Evolutionary conservation across 2,329 filamentous ascomycete species (phyloP), one percentile per base, ranked within the genome.

Genomic region (Colletotrichum musae): DNA sequence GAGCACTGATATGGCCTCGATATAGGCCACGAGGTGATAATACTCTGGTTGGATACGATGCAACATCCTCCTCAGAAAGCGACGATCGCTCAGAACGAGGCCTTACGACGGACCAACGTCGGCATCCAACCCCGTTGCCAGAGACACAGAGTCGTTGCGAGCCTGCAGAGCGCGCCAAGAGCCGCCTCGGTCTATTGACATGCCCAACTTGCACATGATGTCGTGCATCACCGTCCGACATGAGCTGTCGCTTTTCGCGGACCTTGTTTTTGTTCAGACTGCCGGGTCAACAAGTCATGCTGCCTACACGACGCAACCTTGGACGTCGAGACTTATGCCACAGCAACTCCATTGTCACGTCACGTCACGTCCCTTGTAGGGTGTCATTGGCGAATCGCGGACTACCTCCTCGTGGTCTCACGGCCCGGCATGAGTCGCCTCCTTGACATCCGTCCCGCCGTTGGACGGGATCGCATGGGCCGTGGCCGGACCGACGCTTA

Each of bases 101-200:
- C 41, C 59, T 58, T 21, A 32, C 39, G 4, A 41, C 60, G 65
- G 48, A 21, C 28, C 60, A 54, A 65, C 26, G 21, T 59, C 54
- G 54, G 53, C 21, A 43, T 68, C 18, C 39, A 51, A 52, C 52
- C 12, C 13, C 32, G 60, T 64, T 65, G 54, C 54, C 21, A 26
- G 45, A 47, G 45, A 32, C 26, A 53, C 36, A 18, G 36, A 47
- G 24, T 24, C 28, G 26, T 15, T 26, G 24, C 43, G 24, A 26
- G 1, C 21, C 39, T 3, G 32, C 32, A 10, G 32, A 9, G 32
- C 7, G 3, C 9, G 32, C 32, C 32, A 45, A 43, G 45, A 32
- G 51, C 51, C 15, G 45, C 59, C 9, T 52, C 61, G 24, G 16
- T 5, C 24, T 57, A 43, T 32, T 58, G 21, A 24, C 21, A 24